A percentile compares a stretch with the other conserved stretches of the same genome.
These are phyloP conservation scores for Magnusiomyces suaveolens DNA, from an alignment of 1,139 yeast genomes.

Conservation along the genomic window DNA sequence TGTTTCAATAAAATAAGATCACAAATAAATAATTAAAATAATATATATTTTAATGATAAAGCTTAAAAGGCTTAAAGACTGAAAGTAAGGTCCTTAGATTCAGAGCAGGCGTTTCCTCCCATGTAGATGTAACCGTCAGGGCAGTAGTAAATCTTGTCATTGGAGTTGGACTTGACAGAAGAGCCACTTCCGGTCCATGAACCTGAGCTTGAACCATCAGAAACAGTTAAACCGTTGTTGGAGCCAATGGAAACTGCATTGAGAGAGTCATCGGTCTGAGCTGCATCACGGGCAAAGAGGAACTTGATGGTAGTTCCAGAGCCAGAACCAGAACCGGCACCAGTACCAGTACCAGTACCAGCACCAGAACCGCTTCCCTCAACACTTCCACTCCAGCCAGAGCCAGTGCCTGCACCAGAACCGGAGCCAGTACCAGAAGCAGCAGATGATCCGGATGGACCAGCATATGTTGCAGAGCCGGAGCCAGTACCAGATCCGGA, in stretches of 20 bases:
- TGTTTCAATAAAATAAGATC: neutral
- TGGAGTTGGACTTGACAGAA: neutral
- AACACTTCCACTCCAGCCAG: neutral
- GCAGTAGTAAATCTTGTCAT: neutral
- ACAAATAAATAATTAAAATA: neutral
- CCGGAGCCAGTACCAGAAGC: neutral
- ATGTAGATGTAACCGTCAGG: neutral
- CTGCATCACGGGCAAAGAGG: neutral
- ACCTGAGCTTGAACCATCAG: neutral
- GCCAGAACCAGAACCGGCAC: constrained; percentile 3
- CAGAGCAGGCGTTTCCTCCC: neutral
- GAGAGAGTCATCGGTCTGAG: neutral
- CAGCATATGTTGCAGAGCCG: constrained; percentile 2
- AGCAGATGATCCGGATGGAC: neutral
- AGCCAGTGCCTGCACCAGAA: neutral
- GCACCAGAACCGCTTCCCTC: constrained; percentile 1
- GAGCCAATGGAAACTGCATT: neutral
- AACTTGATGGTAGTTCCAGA: neutral
- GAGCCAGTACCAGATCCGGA: constrained; percentile 3
- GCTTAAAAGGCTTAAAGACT: neutral
- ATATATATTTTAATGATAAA: neutral
- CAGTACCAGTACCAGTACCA: constrained; percentile 4
- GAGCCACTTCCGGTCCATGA: neutral
- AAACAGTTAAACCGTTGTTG: neutral
- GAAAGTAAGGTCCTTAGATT: neutral